phyloP scores from a whole-genome alignment of 441 rosid species.

The Geranium incanum region DNA sequence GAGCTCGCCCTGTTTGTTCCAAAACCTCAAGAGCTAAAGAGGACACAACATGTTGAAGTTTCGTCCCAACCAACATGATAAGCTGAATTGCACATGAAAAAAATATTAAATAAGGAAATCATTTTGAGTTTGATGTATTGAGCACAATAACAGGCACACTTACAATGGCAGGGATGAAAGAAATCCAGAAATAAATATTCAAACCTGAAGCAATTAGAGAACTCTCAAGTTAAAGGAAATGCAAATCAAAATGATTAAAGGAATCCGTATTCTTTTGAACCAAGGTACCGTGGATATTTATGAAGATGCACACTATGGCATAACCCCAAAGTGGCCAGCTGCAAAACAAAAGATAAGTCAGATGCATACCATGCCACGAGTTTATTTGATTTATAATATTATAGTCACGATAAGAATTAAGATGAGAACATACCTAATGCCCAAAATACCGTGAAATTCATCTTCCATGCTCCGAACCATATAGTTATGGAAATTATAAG shows the following conservation, averaged over 20 bases:
- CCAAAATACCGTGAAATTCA: conserved; percentile 86
- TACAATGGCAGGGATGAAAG: conserved; percentile 90
- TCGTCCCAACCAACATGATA: conserved; percentile 84
- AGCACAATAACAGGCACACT: conserved; percentile 25
- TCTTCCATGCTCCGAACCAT: conserved; percentile 98
- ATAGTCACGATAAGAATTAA: not conserved
- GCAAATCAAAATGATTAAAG: conserved; percentile 10
- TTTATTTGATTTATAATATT: not conserved
- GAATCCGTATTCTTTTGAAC: conserved; percentile 1
- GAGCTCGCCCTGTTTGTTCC: conserved; percentile 67
- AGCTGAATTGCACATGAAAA: conserved; percentile 36
- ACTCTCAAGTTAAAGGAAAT: not conserved
- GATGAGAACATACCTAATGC: conserved; percentile 53
- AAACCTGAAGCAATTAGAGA: conserved; percentile 46
- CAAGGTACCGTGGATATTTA: conserved; percentile 72
- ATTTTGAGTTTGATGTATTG: not conserved
- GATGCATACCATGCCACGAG: not conserved
- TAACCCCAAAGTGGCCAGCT: conserved; percentile 96
- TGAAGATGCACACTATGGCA: conserved; percentile 80
- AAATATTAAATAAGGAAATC: not conserved
- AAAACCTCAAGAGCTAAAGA: conserved; percentile 73
- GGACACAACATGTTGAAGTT: conserved; percentile 89
- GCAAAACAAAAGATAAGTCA: conserved; percentile 26
- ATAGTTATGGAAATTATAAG: conserved; percentile 78
- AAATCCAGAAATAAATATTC: conserved; percentile 87